A percentile compares a stretch with the other conserved stretches of the same genome.
These are phyloP conservation scores for Phytopythium kandeliae DNA, from an alignment of 352 stramenopile species.

Conservation along the genomic window DNA sequence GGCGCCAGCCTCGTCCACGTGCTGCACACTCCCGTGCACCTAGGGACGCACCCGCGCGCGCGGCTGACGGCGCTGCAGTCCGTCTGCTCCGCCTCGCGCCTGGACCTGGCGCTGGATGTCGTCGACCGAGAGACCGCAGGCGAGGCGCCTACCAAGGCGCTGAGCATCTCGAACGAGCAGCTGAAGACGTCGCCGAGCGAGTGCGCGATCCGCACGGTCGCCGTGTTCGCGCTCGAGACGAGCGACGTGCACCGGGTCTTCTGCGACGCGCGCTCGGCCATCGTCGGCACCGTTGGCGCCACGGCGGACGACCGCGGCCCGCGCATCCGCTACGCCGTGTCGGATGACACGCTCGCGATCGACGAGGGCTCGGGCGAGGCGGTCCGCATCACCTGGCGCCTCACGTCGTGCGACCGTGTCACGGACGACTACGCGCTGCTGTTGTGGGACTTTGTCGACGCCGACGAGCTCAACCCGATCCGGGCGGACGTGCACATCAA, in stretches of 20 bases:
- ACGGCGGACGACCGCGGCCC: background rate
- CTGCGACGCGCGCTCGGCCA: conserved; percentile 1
- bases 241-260: conserved; percentile 8
- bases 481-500: conserved; percentile 5
- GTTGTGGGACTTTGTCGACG: conserved; percentile 19
- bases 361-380: background rate
- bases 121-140: conserved; percentile 31
- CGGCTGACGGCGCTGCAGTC: conserved; percentile 23
- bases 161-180: conserved; percentile 27
- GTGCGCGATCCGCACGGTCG: conserved; percentile 13
- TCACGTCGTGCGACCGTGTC: conserved; percentile 9
- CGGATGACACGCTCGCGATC: conserved; percentile 1
- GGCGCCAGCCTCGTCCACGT: conserved; percentile 33
- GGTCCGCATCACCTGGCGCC: conserved; percentile 7
- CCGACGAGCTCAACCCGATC: conserved; percentile 14
- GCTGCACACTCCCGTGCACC: conserved; percentile 34
- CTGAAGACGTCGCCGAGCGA: conserved; percentile 13
- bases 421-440: conserved; percentile 2
- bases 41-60: conserved; percentile 18
- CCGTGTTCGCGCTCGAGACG: conserved; percentile 14
- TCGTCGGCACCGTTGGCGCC: background rate
- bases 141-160: conserved; percentile 14
- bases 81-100: conserved; percentile 18
- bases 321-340: conserved; percentile 7
- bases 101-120: conserved; percentile 32